Conservation (phyloP, 1,284 basidiomycete genomes). For the Lentinula novae-zelandiae region DNA sequence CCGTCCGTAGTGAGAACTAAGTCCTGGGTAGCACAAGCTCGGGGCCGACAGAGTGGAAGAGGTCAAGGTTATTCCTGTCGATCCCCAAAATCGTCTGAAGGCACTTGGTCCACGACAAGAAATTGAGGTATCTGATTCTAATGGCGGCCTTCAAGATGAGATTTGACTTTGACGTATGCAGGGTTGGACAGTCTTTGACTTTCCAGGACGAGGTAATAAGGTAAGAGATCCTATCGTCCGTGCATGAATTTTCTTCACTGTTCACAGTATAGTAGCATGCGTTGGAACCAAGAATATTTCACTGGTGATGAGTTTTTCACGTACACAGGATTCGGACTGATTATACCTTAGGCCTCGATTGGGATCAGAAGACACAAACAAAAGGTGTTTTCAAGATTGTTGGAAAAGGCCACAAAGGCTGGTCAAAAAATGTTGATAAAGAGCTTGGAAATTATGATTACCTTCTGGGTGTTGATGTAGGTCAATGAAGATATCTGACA, state of each 20-base stretch:
- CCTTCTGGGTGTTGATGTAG: slow-evolving; percentile 68
- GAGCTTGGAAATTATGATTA: slow-evolving; percentile 81
- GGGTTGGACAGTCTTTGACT: slow-evolving; percentile 89
- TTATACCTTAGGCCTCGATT: slow-evolving; percentile 69
- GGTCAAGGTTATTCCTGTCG: slow-evolving; percentile 75
- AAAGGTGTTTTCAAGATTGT: slow-evolving; percentile 63
- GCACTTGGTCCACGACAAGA: slow-evolving; percentile 54
- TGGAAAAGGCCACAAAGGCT: slow-evolving; percentile 55
- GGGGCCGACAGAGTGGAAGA: slow-evolving; percentile 81
- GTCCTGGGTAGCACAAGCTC: slow-evolving; percentile 59
- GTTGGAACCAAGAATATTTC: slow-evolving; percentile 72
- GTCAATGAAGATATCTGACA: slow-evolving; percentile 18
- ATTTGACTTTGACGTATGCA: slow-evolving; percentile 24
- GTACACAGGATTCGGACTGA: background rate
- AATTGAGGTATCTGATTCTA: slow-evolving; percentile 52
- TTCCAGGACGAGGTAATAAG: slow-evolving; percentile 72
- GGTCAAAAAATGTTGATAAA: slow-evolving; percentile 65
- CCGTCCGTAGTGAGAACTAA: slow-evolving; percentile 1
- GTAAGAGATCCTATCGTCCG: slow-evolving; percentile 30
- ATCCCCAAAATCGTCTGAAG: slow-evolving; percentile 58
- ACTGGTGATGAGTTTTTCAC: slow-evolving; percentile 45
- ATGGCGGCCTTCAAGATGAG: background rate
- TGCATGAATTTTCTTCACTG: background rate
- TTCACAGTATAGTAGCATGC: slow-evolving; percentile 61
- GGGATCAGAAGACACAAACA: slow-evolving; percentile 68